Percentiles rank a stretch among this genome's conserved stretches.
Conservation (phyloP, 2,329 filamentous ascomycete species). For the Ceratocystis papillata region DNA sequence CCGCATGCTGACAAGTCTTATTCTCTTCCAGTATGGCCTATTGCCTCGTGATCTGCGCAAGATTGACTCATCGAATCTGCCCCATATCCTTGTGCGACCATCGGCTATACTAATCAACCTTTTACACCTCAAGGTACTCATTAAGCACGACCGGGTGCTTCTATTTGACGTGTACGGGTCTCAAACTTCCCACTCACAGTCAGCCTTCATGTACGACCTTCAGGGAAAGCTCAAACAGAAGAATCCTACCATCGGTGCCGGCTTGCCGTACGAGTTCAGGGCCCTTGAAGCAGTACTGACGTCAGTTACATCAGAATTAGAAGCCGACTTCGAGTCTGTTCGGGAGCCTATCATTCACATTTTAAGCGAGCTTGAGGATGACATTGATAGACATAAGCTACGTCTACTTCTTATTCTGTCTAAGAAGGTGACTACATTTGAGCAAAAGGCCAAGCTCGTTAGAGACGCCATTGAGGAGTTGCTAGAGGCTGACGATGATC, state of each 20-base stretch:
- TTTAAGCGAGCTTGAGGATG: conserved; percentile 82
- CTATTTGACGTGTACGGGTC: conserved; percentile 95
- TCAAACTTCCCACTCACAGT: conserved; percentile 88
- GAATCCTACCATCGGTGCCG: conserved; percentile 31
- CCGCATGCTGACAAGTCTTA: conserved; percentile 25
- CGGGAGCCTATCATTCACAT: conserved; percentile 85
- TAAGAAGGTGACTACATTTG: conserved; percentile 91
- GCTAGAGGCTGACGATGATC: conserved; percentile 88
- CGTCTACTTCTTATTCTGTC: conserved; percentile 83
- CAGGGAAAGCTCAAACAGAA: conserved; percentile 87
- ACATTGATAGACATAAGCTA: conserved; percentile 90
- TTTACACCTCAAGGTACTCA: conserved; percentile 88
- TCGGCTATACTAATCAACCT: conserved; percentile 91
- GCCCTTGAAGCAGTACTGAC: conserved; percentile 91
- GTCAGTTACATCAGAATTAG: conserved; percentile 80
- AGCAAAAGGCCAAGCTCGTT: conserved; percentile 90
- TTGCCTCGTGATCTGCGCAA: conserved; percentile 91
- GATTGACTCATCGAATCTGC: conserved; percentile 90
- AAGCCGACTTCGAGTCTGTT: conserved; percentile 89
- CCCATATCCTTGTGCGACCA: conserved; percentile 86
- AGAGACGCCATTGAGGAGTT: conserved; percentile 91
- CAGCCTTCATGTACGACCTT: conserved; percentile 93
- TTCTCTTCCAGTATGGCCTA: conserved; percentile 59
- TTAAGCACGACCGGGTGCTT: conserved; percentile 87
- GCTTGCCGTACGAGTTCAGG: conserved; percentile 87